phyloP scores from a whole-genome alignment of 768 basidiomycete species.

The Rhizopogon rudus region DNA sequence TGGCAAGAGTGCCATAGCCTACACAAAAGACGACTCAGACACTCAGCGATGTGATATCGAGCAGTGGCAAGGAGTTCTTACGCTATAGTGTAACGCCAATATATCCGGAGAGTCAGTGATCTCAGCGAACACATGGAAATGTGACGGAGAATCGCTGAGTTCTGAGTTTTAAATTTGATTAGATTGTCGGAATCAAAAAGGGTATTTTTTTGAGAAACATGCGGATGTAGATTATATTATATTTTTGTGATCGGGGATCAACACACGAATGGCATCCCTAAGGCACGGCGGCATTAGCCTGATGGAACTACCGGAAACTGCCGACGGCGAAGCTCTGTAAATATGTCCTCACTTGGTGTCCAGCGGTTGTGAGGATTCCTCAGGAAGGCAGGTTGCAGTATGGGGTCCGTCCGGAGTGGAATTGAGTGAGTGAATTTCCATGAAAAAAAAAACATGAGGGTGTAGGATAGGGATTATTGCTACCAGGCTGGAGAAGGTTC shows the following conservation, averaged over 20 bases:
- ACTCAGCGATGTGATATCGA: neutral
- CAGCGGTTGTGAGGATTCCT: too few relatives aligned
- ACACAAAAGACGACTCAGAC: too few relatives aligned
- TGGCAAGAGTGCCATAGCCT: neutral
- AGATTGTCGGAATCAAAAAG: neutral
- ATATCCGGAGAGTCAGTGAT: neutral
- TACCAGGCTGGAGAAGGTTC: conserved; percentile 9
- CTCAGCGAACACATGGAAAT: conserved; percentile 15
- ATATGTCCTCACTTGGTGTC: neutral
- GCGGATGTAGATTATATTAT: conserved; percentile 31
- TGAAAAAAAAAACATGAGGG: neutral
- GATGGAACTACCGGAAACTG: conserved; percentile 24
- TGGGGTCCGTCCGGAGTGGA: conserved; percentile 4
- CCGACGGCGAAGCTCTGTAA: conserved; percentile 13
- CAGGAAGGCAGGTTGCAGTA: neutral
- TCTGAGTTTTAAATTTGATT: conserved; percentile 16
- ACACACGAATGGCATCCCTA: conserved; percentile 31
- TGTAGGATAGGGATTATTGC: conserved; percentile 9
- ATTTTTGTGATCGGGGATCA: conserved; percentile 61
- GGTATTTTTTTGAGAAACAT: conserved; percentile 11
- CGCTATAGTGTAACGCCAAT: neutral
- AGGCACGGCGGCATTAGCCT: conserved; percentile 24
- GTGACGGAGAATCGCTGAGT: conserved; percentile 21
- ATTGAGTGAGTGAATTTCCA: neutral
- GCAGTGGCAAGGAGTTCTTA: neutral